Evolutionary conservation across 345 rosid genomes (phyloP), one percentile per base, ranked within the genome.

Genomic region (Pistacia integerrima): DNA sequence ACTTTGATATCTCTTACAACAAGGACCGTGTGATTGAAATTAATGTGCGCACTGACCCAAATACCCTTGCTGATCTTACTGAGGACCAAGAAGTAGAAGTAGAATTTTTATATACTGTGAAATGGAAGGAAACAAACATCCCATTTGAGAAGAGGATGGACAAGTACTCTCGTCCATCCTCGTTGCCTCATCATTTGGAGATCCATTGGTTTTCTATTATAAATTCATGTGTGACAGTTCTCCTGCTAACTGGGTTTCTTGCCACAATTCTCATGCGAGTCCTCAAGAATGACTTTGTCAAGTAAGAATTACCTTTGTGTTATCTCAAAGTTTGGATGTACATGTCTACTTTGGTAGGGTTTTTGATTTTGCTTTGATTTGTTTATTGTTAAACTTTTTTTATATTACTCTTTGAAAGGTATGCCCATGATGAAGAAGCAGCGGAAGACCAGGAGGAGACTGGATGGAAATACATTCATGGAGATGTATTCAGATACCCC

Each of bases 181-280:
- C 89, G 2, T 59, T 84, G 74, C 89, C 90, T 7, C 90, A 85
- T 78, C 88, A 87, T 75, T 77, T 86, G 80, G 89, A 88, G 70
- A 88, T 88, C 38, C 91, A 86, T 74, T 88, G 89, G 89, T 86
- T 88, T 78, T 88, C 89, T 0, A 88, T 88, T 28, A 86, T 86
- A 28, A 88, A 88, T 73, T 86, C 91, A 2, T 86, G 91, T 28
- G 88, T 88, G 25, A 86, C 89, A 1, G 89, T 88, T 80, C 91
- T 86, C 51, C 91, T 88, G 59, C 74, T 86, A 80, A 86, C 91
- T 76, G 91, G 91, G 52, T 86, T 86, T 73, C 89, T 88, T 72
- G 91, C 89, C 58, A 88, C 89, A 3, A 86, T 88, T 77, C 87
- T 86, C 69, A 86, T 88, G 91, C 81, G 89, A 51, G 91, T 88